Evolutionary conservation across 2,329 filamentous ascomycete species (phyloP).

Genomic region (Botryotinia narcissicola): DNA sequence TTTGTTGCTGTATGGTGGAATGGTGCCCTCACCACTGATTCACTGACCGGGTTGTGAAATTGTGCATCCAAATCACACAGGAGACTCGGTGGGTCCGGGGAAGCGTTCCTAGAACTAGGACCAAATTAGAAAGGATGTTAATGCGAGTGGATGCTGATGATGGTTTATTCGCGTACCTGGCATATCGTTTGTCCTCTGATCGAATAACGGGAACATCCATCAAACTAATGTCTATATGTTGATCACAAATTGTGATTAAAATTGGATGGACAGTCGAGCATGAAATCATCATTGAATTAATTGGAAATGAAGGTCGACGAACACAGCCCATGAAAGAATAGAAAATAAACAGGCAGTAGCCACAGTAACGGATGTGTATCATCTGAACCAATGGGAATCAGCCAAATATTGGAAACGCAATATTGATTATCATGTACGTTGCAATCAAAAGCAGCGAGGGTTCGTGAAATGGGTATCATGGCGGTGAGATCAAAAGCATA

Average conservation of each 20-base stretch:
- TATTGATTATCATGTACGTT: slow-evolving; percentile 10
- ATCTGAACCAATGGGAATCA: slow-evolving; percentile 4
- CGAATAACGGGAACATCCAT: slow-evolving; percentile 1
- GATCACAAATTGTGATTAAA: not conserved
- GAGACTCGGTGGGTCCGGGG: slow-evolving; percentile 19
- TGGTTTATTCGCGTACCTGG: slow-evolving; percentile 19
- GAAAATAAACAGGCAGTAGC: not conserved
- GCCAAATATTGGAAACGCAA: slow-evolving; percentile 16
- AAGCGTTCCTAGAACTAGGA: slow-evolving; percentile 19
- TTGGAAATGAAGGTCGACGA: not conserved
- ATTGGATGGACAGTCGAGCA: not conserved
- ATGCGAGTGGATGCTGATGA: slow-evolving; percentile 10
- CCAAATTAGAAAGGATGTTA: not conserved
- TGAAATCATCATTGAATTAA: not conserved
- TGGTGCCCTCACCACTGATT: slow-evolving; percentile 13
- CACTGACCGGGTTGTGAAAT: slow-evolving; percentile 9
- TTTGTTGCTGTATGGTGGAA: not conserved
- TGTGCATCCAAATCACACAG: slow-evolving; percentile 15
- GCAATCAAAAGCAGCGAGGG: slow-evolving; percentile 18
- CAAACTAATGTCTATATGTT: not conserved
- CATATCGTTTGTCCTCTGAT: slow-evolving; percentile 18
- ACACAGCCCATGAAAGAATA: not conserved
- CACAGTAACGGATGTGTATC: not conserved
- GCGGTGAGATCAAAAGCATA: slow-evolving; percentile 15
- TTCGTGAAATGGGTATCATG: not conserved